Evolutionary conservation across 179 eudicot genomes (phyloP), one percentile per base, ranked within the genome.

Genomic region (Beta corolliflora): DNA sequence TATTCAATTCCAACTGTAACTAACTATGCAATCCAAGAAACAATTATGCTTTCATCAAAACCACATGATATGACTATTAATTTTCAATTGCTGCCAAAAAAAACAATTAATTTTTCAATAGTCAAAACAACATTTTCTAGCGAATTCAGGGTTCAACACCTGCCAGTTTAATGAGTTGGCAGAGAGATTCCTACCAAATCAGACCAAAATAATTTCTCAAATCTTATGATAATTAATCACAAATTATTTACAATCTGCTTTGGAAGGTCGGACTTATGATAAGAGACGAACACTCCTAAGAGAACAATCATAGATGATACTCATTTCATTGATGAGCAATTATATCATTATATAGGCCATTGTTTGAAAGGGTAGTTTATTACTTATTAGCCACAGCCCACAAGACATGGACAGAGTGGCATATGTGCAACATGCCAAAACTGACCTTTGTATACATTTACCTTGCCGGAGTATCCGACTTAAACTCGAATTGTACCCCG

Each of bases 21-120:
- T 21, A 73, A 73, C 76, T 14, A 73, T 53, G 23, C 77, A 73
- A 53, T 73, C 77, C 61, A 71, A 73, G 45, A 54, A 29, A 54
- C 61, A 14, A 73, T 54, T 13, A 73, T 73, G 19, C 21, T 29
- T 36, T 36, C 3, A 36, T 54, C 44, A 68, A 14, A 15, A 36
- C 29, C 72, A 73, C 63, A 73, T 73, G 77, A 48, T 72, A 72
- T 50, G 41, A 25, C 75, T 50, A 46, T 45, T 45, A 15, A 7
- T 46, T 4, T 45, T 70, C 41, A 36, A 36, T 36, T 36, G 41
- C 41, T 36, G 41, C 41, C 41, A 36, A 36, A 36, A 36, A 36
- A 1, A 36, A 36, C 41, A 36, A 36, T 36, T 36, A 36, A 36
- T 36, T 1, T 36, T 36, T 36, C 56, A 70, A n/a, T 15, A 72